phyloP scores from a whole-genome alignment of 495 filamentous ascomycete genomes.

The Aeminium ludgeri region DNA sequence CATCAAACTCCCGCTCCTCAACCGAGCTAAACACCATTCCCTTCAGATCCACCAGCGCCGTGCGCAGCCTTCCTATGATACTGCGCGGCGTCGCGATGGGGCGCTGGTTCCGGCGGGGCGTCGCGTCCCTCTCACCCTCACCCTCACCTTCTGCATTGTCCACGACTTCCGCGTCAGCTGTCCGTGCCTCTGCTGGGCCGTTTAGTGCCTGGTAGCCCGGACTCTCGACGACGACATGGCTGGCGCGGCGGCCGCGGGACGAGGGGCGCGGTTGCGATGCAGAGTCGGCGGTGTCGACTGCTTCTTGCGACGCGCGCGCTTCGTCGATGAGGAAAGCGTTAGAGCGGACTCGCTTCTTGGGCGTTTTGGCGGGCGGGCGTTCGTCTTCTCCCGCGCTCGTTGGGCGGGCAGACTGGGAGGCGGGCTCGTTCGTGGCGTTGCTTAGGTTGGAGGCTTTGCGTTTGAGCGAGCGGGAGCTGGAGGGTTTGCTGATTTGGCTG shows the following conservation, averaged over 20 bases:
- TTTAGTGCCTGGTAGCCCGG: too few relatives aligned
- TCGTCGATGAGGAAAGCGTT: not conserved
- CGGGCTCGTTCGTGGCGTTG: slow-evolving; percentile 5
- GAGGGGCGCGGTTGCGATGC: too few relatives aligned
- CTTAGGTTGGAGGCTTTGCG: slow-evolving; percentile 11
- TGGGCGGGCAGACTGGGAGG: too few relatives aligned
- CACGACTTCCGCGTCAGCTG: not conserved
- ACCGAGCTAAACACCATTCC: slow-evolving; percentile 18
- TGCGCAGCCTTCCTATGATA: slow-evolving; percentile 15
- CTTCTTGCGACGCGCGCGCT: slow-evolving; percentile 6
- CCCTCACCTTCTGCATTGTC: not conserved
- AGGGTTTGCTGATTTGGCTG: not conserved
- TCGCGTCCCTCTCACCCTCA: too few relatives aligned
- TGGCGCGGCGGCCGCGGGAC: too few relatives aligned
- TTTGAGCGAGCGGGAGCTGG: slow-evolving; percentile 8
- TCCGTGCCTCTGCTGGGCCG: too few relatives aligned
- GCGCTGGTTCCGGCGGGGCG: too few relatives aligned
- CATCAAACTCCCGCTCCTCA: slow-evolving; percentile 24
- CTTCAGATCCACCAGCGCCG: slow-evolving; percentile 14
- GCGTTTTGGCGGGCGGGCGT: slow-evolving; percentile 15
- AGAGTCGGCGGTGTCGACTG: too few relatives aligned
- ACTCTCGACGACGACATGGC: too few relatives aligned
- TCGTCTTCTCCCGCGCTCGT: slow-evolving; percentile 18
- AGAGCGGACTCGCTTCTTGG: slow-evolving; percentile 5
- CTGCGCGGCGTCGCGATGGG: slow-evolving; percentile 9